Percentiles rank a stretch among this genome's conserved stretches.
These are phyloP conservation scores for Brassica balearica DNA, from an alignment of 441 rosid genomes.

Conservation along the genomic window DNA sequence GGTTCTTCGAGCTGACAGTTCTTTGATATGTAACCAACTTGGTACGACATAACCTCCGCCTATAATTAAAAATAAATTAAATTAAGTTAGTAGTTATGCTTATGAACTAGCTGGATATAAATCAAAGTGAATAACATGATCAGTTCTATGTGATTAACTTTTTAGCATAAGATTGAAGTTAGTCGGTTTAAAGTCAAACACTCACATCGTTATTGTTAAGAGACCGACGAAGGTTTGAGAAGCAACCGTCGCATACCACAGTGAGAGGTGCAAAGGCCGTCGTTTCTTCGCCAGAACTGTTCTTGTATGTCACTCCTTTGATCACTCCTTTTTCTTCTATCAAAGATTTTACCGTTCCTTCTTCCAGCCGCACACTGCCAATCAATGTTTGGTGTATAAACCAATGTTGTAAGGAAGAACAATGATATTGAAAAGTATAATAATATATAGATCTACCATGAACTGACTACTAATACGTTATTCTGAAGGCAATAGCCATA, in stretches of 20 bases:
- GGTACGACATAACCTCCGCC: constrained; percentile 74
- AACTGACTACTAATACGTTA: neutral
- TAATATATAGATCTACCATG: neutral
- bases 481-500: neutral
- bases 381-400: neutral
- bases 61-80: constrained; percentile 24
- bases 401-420: neutral
- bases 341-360: constrained; percentile 80
- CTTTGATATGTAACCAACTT: constrained; percentile 72
- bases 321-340: constrained; percentile 74
- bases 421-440: neutral
- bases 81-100: neutral
- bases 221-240: constrained; percentile 71
- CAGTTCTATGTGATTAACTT: neutral
- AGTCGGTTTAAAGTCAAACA: neutral
- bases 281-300: constrained; percentile 55
- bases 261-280: constrained; percentile 74
- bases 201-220: constrained; percentile 72
- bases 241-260: constrained; percentile 83
- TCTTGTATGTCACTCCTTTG: constrained; percentile 73
- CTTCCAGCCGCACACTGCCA: constrained; percentile 63
- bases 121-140: constrained; percentile 26
- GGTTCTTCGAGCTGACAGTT: constrained; percentile 69
- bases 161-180: neutral
- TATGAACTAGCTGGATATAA: constrained; percentile 2